Evolutionary conservation across 208 protist genomes (phyloP).

Genomic region (Leishmania tropica): DNA sequence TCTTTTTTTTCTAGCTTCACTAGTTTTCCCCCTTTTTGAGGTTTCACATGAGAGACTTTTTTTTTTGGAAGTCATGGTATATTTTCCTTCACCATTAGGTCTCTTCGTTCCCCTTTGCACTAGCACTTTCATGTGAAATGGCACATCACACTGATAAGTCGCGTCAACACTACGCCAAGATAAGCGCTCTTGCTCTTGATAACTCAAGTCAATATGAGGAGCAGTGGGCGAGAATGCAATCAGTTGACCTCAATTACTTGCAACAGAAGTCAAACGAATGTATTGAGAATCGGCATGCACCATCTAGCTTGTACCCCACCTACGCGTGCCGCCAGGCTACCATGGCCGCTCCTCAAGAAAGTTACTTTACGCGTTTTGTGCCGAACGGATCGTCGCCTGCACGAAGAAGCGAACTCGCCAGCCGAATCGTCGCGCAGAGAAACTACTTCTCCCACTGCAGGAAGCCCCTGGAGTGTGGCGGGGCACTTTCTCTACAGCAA

Average conservation of each 20-base stretch:
- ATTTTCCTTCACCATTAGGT: background rate
- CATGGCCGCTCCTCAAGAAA: background rate
- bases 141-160: background rate
- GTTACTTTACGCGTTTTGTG: background rate
- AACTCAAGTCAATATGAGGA: conserved; percentile 4
- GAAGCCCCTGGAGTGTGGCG: conserved; percentile 5
- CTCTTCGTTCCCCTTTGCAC: background rate
- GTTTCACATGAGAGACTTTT: background rate
- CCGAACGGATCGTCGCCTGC: conserved; percentile 2
- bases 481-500: conserved; percentile 2
- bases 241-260: conserved; percentile 9
- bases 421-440: conserved; percentile 13
- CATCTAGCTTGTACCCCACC: background rate
- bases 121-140: conserved; percentile 8
- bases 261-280: conserved; percentile 14
- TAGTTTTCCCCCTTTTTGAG: background rate
- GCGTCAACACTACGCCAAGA: background rate
- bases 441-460: background rate
- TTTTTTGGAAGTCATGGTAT: background rate
- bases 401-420: conserved; percentile 12
- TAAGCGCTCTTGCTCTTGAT: background rate
- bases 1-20: background rate
- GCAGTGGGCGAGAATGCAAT: conserved; percentile 19
- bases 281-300: conserved; percentile 7
- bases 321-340: background rate